Conservation (phyloP, 257 asterid species). For the Agastache rugosa region DNA sequence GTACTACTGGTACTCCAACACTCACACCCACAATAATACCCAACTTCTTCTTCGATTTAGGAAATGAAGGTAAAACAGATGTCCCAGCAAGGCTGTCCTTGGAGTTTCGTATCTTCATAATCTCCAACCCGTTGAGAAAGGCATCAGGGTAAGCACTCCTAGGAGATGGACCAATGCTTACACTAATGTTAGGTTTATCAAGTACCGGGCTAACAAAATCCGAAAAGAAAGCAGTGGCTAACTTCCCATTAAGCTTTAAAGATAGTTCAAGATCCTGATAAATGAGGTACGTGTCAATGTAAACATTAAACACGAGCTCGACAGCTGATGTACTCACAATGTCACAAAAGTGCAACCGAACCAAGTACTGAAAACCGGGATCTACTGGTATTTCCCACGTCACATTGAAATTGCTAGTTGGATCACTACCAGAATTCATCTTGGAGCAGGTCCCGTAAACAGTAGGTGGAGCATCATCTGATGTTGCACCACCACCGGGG, state of each 20-base stretch:
- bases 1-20: conserved; percentile 49
- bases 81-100: conserved; percentile 64
- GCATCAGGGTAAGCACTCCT: conserved; percentile 57
- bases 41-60: conserved; percentile 52
- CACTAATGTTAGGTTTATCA: conserved; percentile 36
- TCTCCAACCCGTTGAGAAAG: conserved; percentile 79
- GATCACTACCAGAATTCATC: conserved; percentile 59
- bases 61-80: conserved; percentile 44
- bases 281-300: conserved; percentile 49
- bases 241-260: conserved; percentile 28
- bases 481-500: conserved; percentile 59
- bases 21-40: conserved; percentile 70
- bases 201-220: conserved; percentile 63
- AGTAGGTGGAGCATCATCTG: conserved; percentile 67
- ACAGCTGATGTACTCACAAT: conserved; percentile 58
- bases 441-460: conserved; percentile 80
- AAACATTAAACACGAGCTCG: conserved; percentile 61
- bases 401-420: conserved; percentile 62
- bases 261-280: conserved; percentile 55
- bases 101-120: conserved; percentile 76
- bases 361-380: conserved; percentile 62
- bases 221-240: conserved; percentile 60
- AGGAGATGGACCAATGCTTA: conserved; percentile 72
- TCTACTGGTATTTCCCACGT: conserved; percentile 77
- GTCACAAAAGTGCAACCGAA: conserved; percentile 88